Base-by-base conservation (phyloP, 176 grass and related monocot genomes). In the Poa pratensis region DNA sequence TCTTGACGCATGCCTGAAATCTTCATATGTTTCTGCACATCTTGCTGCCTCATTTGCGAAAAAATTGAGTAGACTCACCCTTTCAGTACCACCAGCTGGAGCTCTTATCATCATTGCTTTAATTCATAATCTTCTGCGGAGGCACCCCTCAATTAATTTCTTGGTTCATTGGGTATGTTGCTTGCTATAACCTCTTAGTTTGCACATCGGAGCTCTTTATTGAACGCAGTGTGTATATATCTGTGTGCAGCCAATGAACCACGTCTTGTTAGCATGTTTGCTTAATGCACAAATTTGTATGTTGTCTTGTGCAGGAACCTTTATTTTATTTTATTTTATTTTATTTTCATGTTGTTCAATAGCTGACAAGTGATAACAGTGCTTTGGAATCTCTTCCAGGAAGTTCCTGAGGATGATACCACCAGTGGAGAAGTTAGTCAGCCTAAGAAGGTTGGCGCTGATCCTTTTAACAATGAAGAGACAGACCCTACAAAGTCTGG, bases 1-100 rank as follows among this genome's bases (percentile, higher is more conserved):
- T 80, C 85, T 98, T 24, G 96, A 98, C 89, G 82, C 87, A 18
- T 98, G 96, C 80, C 82, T 98, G 84, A 98, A 92, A 87, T 94
- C 93, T 43, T 83, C 93, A 14, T 95, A 98, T 87, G 80, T 98
- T 73, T 88, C 93, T 83, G 96, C 96, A 82, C 93, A 93, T 90
- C 87, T 95, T 78, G 96, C 91, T 79, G 89, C 96, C 74, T 90
- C 96, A 6, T 98, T 98, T 94, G 88, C 93, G 65, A 98, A 98
- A 85, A 94, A 88, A 87, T 89, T 98, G 84, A 98, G 96, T 88
- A 95, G 96, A 89, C 91, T 98, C 75, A 11, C 88, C 50, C 91
- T 98, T 77, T 90, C 85, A 81, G 93, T 91, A 32, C 91, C 93
- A 75, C 96, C 91, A 81, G 86, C 93, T 75, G 96, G 93, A 46